Evolutionary conservation across 2,329 filamentous ascomycete genomes (phyloP).

Genomic region (Parastagonospora nodorum): DNA sequence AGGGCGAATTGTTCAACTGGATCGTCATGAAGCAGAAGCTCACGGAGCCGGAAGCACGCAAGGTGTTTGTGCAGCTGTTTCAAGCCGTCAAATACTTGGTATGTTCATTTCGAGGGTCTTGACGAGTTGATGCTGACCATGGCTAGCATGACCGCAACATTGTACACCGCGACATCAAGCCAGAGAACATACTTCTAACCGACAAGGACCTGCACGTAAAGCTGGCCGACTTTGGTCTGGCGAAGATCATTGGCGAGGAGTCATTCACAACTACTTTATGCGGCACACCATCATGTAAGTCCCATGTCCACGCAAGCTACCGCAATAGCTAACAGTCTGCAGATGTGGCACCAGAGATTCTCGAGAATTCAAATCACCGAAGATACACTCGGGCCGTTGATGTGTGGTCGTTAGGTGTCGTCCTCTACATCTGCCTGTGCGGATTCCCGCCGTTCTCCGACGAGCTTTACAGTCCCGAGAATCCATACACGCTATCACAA

Average conservation of each 20-base stretch:
- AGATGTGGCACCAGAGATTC: slow-evolving; percentile 93
- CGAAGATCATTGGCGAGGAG: slow-evolving; percentile 98
- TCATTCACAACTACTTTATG: slow-evolving; percentile 96
- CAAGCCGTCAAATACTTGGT: slow-evolving; percentile 95
- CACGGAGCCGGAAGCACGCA: slow-evolving; percentile 80
- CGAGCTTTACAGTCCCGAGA: slow-evolving; percentile 79
- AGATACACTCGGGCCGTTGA: slow-evolving; percentile 96
- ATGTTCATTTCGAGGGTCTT: slow-evolving; percentile 42
- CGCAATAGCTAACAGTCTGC: slow-evolving; percentile 23
- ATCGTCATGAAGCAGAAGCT: slow-evolving; percentile 92
- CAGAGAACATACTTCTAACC: slow-evolving; percentile 89
- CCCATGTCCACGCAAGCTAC: not conserved
- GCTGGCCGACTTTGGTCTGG: slow-evolving; percentile 92
- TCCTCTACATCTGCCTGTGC: slow-evolving; percentile 95
- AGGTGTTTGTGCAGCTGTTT: slow-evolving; percentile 88
- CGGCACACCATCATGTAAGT: slow-evolving; percentile 83
- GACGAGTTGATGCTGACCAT: slow-evolving; percentile 28
- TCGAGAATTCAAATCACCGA: slow-evolving; percentile 79
- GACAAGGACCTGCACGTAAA: slow-evolving; percentile 88
- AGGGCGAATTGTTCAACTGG: slow-evolving; percentile 94
- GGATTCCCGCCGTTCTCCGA: slow-evolving; percentile 98
- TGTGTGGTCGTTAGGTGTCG: slow-evolving; percentile 96
- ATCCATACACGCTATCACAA: slow-evolving; percentile 83
- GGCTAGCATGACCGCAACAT: slow-evolving; percentile 91
- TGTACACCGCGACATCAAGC: slow-evolving; percentile 97